Evolutionary conservation across 192 early-diverging fungal species (phyloP).

Genomic region (Linnemannia elongata): DNA sequence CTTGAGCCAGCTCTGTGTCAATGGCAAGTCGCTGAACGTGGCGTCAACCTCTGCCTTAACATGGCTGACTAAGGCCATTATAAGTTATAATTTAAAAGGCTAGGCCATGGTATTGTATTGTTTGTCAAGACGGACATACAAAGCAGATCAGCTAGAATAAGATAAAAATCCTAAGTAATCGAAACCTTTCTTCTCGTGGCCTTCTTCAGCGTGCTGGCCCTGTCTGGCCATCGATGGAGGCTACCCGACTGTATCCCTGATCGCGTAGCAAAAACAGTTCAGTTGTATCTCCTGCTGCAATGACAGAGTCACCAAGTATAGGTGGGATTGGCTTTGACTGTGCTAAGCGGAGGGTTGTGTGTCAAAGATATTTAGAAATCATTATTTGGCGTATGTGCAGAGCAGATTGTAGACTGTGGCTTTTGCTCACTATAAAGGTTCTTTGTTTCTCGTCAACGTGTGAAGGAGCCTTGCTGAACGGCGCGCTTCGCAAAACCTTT

Average conservation of each 20-base stretch:
- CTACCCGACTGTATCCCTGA: constrained; percentile 45
- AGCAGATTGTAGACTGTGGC: no score
- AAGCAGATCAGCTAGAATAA: no score
- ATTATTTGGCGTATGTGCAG: no score
- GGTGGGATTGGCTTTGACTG: constrained; percentile 30
- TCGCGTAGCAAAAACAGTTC: constrained; percentile 49
- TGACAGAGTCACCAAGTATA: background rate
- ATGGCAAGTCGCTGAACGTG: constrained; percentile 42
- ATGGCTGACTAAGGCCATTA: constrained; percentile 31
- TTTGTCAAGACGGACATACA: constrained; percentile 20
- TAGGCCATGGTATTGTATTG: constrained; percentile 41
- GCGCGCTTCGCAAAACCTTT: background rate
- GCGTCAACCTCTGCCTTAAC: constrained; percentile 32
- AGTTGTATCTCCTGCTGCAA: background rate
- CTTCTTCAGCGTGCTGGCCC: constrained; percentile 36
- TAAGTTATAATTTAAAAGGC: background rate
- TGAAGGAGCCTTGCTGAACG: background rate
- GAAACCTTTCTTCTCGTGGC: constrained; percentile 57
- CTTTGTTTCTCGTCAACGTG: no score
- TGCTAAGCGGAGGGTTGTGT: constrained; percentile 44
- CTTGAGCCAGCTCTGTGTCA: constrained; percentile 55
- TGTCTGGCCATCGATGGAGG: constrained; percentile 17
- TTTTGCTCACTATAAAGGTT: no score
- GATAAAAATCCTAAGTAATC: constrained; percentile 9
- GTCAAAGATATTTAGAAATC: no score